Base-by-base conservation (phyloP, 768 basidiomycete species). In the Naganishia vishniacii region DNA sequence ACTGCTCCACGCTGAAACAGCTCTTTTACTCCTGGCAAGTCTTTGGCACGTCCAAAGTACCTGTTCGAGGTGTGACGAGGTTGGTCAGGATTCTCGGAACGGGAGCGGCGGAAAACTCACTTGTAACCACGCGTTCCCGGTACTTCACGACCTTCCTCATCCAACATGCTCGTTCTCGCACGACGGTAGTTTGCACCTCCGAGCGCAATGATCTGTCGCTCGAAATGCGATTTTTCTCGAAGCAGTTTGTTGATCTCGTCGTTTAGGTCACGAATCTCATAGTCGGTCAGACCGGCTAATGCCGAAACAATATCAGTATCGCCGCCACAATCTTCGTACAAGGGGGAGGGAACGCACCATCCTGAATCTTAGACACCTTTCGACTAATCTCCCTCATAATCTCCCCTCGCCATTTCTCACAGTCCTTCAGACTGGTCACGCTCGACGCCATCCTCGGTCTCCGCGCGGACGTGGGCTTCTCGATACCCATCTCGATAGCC, bases 51-150 rank as follows among this genome's bases (percentile, higher is more conserved):
- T 62, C 93, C 94, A 75, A 99, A 98, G 78, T 97, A 98, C 75
- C 92, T 94, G 65, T 25, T 56, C n/a, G n/a, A n/a, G n/a, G n/a
- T n/a, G n/a, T n/a, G n/a, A n/a, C n/a, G n/a, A n/a, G n/a, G n/a
- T n/a, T n/a, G n/a, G n/a, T n/a, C n/a, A n/a, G n/a, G n/a, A n/a
- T n/a, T n/a, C n/a, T n/a, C n/a, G 20, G 18, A 26, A n/a, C 6
- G 58, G n/a, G 20, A 25, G 32, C 9, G 23, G 0, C 29, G 34
- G 40, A 32, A 18, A 26, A 56, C 85, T 59, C 67, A 91, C 92
- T 97, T 98, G 83, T 98, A 98, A 65, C 94, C 94, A 71, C 94
- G 88, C 9, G 92, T 95, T 2, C 92, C 92, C 0, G 92, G 93
- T 0, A 97, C 92, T 76, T 97, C 92, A 77, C 88, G 88, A 12